Percentiles rank a stretch among this genome's conserved stretches.
phyloP scores from a whole-genome alignment of 805 yeast genomes.

The Candida endomychidarum region DNA sequence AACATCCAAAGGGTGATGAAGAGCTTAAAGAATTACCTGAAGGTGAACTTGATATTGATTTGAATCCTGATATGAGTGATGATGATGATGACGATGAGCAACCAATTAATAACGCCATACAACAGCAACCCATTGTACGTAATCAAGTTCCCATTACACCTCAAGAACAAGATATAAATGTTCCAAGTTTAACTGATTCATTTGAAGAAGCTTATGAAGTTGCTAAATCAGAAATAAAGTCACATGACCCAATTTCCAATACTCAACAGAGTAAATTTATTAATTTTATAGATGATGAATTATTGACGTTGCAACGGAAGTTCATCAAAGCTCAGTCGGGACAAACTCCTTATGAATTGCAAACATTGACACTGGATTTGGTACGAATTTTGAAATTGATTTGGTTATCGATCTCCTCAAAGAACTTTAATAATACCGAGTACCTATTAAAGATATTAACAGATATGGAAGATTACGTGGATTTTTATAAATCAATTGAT shows the following conservation, averaged over 20 bases:
- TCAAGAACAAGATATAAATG: neutral
- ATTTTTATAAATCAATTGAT: slow-evolving; percentile 21
- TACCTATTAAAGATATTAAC: slow-evolving; percentile 35
- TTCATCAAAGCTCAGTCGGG: slow-evolving; percentile 40
- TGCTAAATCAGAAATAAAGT: slow-evolving; percentile 7
- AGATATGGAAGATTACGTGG: slow-evolving; percentile 41
- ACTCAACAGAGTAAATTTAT: slow-evolving; percentile 38
- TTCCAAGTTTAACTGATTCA: slow-evolving; percentile 22
- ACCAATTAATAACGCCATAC: neutral
- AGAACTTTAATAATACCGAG: slow-evolving; percentile 34
- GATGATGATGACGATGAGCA: slow-evolving; percentile 18
- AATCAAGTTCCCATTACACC: too few relatives aligned
- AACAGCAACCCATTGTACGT: too few relatives aligned
- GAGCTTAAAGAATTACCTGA: slow-evolving; percentile 30
- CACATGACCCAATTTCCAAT: slow-evolving; percentile 13
- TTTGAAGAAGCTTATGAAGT: slow-evolving; percentile 30
- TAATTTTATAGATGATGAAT: slow-evolving; percentile 35
- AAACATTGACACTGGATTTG: slow-evolving; percentile 27
- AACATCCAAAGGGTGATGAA: slow-evolving; percentile 35
- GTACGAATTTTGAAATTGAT: slow-evolving; percentile 26
- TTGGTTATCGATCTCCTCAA: slow-evolving; percentile 31
- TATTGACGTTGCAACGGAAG: slow-evolving; percentile 32
- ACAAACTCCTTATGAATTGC: slow-evolving; percentile 23
- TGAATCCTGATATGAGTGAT: slow-evolving; percentile 41
- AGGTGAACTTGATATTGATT: slow-evolving; percentile 30